Conservation (phyloP, 1,139 yeast genomes). For the Candida dubliniensis region DNA sequence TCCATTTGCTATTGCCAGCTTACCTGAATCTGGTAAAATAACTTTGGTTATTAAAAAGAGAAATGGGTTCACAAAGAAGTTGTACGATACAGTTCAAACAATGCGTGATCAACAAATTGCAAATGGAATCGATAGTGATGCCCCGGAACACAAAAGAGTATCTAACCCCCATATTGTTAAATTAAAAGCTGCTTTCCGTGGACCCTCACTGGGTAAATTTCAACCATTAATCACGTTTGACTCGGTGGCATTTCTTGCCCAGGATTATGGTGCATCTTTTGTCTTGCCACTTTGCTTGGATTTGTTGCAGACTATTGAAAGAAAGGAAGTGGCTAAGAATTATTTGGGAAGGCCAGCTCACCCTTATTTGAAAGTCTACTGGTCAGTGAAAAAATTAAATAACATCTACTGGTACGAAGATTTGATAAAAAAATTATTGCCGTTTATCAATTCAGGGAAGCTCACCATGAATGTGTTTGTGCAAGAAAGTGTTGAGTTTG, state of each 20-base stretch:
- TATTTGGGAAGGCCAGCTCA: conserved; percentile 33
- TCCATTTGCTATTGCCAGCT: conserved; percentile 48
- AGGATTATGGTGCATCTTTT: conserved; percentile 50
- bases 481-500: conserved; percentile 1
- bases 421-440: conserved; percentile 28
- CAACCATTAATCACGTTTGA: conserved; percentile 47
- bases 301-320: conserved; percentile 27
- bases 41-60: conserved; percentile 39
- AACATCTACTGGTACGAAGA: conserved; percentile 41
- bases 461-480: conserved; percentile 21
- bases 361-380: conserved; percentile 30
- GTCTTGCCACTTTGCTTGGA: conserved; percentile 47
- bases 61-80: conserved; percentile 45
- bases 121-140: conserved; percentile 8
- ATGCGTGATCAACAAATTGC: conserved; percentile 17
- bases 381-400: conserved; percentile 31
- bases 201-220: conserved; percentile 46
- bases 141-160: conserved; percentile 10
- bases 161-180: conserved; percentile 14
- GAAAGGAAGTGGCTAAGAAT: conserved; percentile 29
- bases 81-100: conserved; percentile 22
- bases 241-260: conserved; percentile 38
- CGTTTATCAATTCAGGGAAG: conserved; percentile 24
- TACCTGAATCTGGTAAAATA: conserved; percentile 38
- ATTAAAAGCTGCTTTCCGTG: conserved; percentile 38